Conservation (phyloP, 192 early-diverging fungal genomes). For the Diversispora eburnea region DNA sequence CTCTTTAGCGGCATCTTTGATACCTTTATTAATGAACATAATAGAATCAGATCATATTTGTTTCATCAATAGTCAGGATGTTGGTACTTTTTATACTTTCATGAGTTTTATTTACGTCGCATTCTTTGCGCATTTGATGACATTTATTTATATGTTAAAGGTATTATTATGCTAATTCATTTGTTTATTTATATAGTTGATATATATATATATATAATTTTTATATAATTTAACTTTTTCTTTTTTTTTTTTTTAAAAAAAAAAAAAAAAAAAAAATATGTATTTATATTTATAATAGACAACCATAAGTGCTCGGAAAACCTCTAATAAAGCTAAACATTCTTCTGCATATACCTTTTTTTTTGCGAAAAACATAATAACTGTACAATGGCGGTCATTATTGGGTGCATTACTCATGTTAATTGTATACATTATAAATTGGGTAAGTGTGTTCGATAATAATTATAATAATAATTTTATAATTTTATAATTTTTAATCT, state of each 20-base stretch:
- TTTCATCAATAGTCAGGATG: not conserved
- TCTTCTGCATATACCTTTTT: not conserved
- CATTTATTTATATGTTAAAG: slow-evolving; percentile 2
- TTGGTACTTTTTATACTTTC: not conserved
- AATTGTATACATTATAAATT: not conserved
- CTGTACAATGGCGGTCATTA: slow-evolving; percentile 23
- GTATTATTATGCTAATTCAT: not conserved
- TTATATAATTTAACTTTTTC: not conserved
- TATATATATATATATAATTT: not conserved
- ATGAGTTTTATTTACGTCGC: slow-evolving; percentile 11
- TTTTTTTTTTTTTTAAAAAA: not conserved
- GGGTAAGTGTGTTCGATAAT: not conserved
- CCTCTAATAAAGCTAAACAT: not conserved
- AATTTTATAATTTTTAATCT: too few relatives aligned
- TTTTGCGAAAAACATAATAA: not conserved
- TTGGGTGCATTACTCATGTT: slow-evolving; percentile 19
- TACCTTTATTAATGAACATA: not conserved
- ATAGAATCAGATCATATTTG: slow-evolving; percentile 14
- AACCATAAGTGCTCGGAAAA: not conserved
- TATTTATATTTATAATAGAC: not conserved
- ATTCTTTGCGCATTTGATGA: not conserved
- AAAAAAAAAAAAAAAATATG: not conserved
- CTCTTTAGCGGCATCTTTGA: not conserved
- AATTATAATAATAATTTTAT: too few relatives aligned
- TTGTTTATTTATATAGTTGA: not conserved